Conservation (phyloP, 495 filamentous ascomycete genomes). For the Podospora pseudopauciseta region DNA sequence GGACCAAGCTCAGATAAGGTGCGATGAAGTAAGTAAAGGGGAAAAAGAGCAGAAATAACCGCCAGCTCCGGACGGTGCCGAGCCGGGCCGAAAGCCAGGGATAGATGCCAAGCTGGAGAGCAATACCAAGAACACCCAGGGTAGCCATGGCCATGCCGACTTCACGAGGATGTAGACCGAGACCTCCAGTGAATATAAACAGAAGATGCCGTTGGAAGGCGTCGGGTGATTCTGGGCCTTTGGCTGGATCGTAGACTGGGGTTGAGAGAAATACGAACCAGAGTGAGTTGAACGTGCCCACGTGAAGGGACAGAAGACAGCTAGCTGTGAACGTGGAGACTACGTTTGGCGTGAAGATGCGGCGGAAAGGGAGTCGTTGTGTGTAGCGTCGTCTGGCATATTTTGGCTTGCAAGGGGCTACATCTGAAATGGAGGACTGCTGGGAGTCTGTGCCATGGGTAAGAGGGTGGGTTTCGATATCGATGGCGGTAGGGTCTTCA, state of each 20-base stretch:
- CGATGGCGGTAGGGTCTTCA: constrained; percentile 14
- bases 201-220: constrained; percentile 49
- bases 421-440: constrained; percentile 12
- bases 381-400: constrained; percentile 33
- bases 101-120: constrained; percentile 73
- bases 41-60: constrained; percentile 66
- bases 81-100: constrained; percentile 62
- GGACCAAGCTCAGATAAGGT: constrained; percentile 69
- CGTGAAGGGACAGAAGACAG: constrained; percentile 69
- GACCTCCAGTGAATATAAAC: constrained; percentile 75
- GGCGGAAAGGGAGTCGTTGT: constrained; percentile 59
- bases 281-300: constrained; percentile 79
- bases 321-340: constrained; percentile 59
- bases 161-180: constrained; percentile 68
- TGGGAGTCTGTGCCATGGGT: background rate
- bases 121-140: constrained; percentile 71
- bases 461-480: constrained; percentile 32
- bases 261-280: constrained; percentile 85
- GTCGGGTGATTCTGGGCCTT: constrained; percentile 28
- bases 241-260: constrained; percentile 57
- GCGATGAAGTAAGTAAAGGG: constrained; percentile 68
- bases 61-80: constrained; percentile 66
- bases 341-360: constrained; percentile 79
- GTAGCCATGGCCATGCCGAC: constrained; percentile 78
- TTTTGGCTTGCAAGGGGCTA: constrained; percentile 8